Base-by-base conservation (phyloP, 2,329 filamentous ascomycete genomes). In the Curvularia eragrostidis region DNA sequence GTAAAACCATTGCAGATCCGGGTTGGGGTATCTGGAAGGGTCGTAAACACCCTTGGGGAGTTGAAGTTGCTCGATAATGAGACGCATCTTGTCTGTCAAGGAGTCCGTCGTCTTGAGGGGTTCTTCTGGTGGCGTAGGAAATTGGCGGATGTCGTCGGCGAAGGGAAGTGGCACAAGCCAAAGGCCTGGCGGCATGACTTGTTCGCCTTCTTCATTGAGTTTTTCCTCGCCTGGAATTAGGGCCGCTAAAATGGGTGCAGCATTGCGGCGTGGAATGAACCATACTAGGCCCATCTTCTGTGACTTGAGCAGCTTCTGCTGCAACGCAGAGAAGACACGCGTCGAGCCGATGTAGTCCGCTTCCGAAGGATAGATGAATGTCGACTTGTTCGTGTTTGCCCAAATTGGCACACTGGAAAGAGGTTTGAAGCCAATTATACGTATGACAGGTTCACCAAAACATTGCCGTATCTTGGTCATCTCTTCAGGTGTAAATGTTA, bases 1-100 rank as follows among this genome's bases (percentile, higher is more conserved):
- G 81, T 98, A 99, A 79, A 98, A 95, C 93, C 94, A 99, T 78
- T 99, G 95, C 23, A 99, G 82, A 8, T 91, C 85, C 72, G 93
- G 93, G 61, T 99, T 99, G 0, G 95, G 91, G 70, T 97, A 98
- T 70, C 90, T 95, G 1, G 82, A 81, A 1, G 94, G 93, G 65
- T 96, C 90, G 72, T 96, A 99, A 30, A 85, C 82, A 5, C 85
- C 93, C 70, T 91, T 93, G 0, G 95, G 95, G 7, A 99, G 85
- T 73, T 97, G 92, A 0, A 97, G 81, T 65, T 96, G 92, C 72
- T 95, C 89, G 2, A 97, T 82, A 3, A 97, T 85, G 5, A 84
- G 84, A 47, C 91, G 85, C 93, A 97, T 97, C 36, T 85, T 83
- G 68, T 96, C 91, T 12, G 89, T 89, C 8, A 98, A 81, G 5